Evolutionary conservation across 208 protist genomes (phyloP).

Genomic region (Angomonas ambiguus): DNA sequence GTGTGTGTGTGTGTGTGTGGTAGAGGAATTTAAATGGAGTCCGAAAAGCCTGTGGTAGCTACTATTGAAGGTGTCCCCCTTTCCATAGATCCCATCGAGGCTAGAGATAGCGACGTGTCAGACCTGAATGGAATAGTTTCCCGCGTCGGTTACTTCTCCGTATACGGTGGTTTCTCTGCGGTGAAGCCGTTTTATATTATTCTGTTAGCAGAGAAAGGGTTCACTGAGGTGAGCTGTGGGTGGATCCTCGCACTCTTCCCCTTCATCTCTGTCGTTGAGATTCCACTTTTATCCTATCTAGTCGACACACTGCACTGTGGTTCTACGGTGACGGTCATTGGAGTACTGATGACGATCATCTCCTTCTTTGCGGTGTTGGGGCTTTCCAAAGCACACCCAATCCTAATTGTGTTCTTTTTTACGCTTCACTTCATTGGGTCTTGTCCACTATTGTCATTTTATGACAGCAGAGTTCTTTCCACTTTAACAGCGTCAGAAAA

Average conservation of each 20-base stretch:
- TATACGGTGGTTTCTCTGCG: constrained; percentile 1
- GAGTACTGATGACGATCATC: constrained; percentile 12
- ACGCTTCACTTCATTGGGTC: constrained; percentile 19
- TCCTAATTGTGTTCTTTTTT: constrained; percentile 23
- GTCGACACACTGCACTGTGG: constrained; percentile 43
- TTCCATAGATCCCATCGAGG: no score
- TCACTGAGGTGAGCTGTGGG: not conserved
- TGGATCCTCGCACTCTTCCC: not conserved
- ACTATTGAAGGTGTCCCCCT: no score
- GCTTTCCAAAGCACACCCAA: not conserved
- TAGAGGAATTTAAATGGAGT: no score
- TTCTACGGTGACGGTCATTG: constrained; percentile 22
- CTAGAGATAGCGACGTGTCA: no score
- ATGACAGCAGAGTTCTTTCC: constrained; percentile 39
- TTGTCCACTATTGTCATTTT: constrained; percentile 24
- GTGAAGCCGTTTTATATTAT: not conserved
- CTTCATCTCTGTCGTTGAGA: constrained; percentile 1
- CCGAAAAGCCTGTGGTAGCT: no score
- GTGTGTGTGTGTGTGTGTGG: no score
- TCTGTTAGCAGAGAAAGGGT: not conserved
- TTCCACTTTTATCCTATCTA: constrained; percentile 41
- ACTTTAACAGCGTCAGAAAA: constrained; percentile 29
- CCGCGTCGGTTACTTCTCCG: constrained; percentile 1
- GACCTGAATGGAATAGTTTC: no score
- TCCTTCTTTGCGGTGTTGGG: constrained; percentile 17